Evolutionary conservation across 2,329 filamentous ascomycete genomes (phyloP), one percentile per base, ranked within the genome.

Genomic region (Fusarium armeniacum): DNA sequence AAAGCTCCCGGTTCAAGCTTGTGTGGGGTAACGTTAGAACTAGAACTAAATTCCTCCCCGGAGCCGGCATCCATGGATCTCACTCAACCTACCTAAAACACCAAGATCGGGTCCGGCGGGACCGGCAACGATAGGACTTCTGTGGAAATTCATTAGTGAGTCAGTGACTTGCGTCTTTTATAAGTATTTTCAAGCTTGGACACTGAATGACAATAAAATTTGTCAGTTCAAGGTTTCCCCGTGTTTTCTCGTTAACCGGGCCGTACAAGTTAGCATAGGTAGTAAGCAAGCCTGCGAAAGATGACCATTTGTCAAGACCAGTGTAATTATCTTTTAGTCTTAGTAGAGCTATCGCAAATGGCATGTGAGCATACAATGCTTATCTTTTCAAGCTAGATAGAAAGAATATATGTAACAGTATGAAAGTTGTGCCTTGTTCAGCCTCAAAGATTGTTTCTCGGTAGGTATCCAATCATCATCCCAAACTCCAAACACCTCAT

Each of bases 401-500:
- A 36, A 26, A 26, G 10, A 52, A 51, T 36, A 20, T 33, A 44
- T 35, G 53, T 56, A 57, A 43, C 33, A 56, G 22, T 51, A 55
- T 45, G 44, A 45, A 45, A 62, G 44, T 45, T 51, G 47, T 46
- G 36, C 62, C 57, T 64, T 35, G 18, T 63, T 33, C 16, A 63
- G 47, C 67, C 24, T 38, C 51, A 41, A 50, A 40, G 49, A 58
- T 54, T 46, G 54, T 68, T 53, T 58, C 66, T 52, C 61, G 67
- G 58, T 70, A 65, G 67, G 58, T 70, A 65, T 52, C 15, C 24
- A 26, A 52, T 59, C n/a, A 18, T 44, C 43, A 65, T 61, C 67
- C 67, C 20, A 54, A 70, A 70, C 67, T 71, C 67, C 67, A 58
- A 50, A 70, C 67, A 55, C 67, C 67, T 26, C 30, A 62, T 71